Conservation (phyloP, 2,329 filamentous ascomycete genomes). For the Pseudocercospora macadamiae region DNA sequence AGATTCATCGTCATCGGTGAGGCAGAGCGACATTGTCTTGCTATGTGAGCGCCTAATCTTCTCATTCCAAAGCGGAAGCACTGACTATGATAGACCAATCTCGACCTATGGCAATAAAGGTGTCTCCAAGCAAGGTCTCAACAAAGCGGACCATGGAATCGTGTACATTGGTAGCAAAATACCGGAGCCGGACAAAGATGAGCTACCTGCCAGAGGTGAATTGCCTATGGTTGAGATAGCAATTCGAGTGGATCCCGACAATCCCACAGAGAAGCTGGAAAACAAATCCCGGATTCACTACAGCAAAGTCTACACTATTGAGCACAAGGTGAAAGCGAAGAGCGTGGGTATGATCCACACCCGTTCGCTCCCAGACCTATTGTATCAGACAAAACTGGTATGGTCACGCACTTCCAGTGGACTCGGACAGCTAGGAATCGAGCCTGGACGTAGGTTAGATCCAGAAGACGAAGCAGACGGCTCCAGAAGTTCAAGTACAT, state of each 20-base stretch:
- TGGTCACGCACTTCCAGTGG: background rate
- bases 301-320: constrained; percentile 18
- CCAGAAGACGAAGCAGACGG: too few relatives aligned
- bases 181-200: background rate
- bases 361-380: background rate
- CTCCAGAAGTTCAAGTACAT: too few relatives aligned
- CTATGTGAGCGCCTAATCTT: background rate
- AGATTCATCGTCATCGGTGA: background rate
- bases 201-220: background rate
- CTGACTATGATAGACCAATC: background rate
- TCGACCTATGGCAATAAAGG: background rate
- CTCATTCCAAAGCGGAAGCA: too few relatives aligned
- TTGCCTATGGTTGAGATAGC: constrained; percentile 5
- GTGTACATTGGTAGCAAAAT: background rate
- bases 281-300: constrained; percentile 16
- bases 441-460: background rate
- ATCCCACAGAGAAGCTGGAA: background rate
- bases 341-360: constrained; percentile 9
- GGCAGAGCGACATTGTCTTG: background rate
- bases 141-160: constrained; percentile 7
- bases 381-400: background rate
- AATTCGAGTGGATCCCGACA: constrained; percentile 12
- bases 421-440: background rate
- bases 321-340: constrained; percentile 19
- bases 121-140: background rate